phyloP scores from a whole-genome alignment of 2,329 filamentous ascomycete species.

The Nannizzia gypsea region DNA sequence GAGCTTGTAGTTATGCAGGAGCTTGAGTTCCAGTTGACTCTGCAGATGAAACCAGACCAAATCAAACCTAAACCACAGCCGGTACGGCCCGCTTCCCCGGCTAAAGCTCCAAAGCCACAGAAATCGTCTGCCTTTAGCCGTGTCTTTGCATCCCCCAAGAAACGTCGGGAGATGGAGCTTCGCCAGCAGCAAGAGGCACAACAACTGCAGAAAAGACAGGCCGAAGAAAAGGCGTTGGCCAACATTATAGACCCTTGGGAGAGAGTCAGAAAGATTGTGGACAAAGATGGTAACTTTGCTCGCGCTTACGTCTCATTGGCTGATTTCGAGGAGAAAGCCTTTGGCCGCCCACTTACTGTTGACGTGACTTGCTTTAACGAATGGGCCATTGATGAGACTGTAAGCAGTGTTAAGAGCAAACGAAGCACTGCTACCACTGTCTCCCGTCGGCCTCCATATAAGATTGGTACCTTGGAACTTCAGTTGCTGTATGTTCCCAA shows the following conservation, averaged over 20 bases:
- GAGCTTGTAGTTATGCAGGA: constrained; percentile 95
- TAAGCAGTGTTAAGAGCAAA: constrained; percentile 91
- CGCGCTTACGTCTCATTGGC: constrained; percentile 88
- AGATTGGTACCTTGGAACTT: constrained; percentile 84
- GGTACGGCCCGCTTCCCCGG: constrained; percentile 40
- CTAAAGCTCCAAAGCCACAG: constrained; percentile 51
- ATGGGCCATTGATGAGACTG: constrained; percentile 81
- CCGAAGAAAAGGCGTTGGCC: constrained; percentile 47
- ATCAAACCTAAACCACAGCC: constrained; percentile 48
- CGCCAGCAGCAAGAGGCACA: constrained; percentile 75
- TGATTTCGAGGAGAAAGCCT: constrained; percentile 80
- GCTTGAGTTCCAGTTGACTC: constrained; percentile 94
- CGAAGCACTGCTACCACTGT: constrained; percentile 53
- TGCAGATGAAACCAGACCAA: constrained; percentile 88
- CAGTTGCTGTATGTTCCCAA: constrained; percentile 92
- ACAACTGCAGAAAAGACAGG: constrained; percentile 51
- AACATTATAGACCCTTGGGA: constrained; percentile 57
- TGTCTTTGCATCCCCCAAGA: constrained; percentile 88
- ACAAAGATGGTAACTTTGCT: constrained; percentile 85
- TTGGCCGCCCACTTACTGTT: constrained; percentile 73
- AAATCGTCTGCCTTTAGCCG: constrained; percentile 86
- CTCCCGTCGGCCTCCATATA: constrained; percentile 79
- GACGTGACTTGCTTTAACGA: constrained; percentile 97
- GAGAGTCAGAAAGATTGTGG: constrained; percentile 72
- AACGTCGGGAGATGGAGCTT: constrained; percentile 86